Percentiles rank a stretch among this genome's conserved stretches.
Evolutionary conservation across 345 rosid species (phyloP).

Genomic region (Stellera chamaejasme): DNA sequence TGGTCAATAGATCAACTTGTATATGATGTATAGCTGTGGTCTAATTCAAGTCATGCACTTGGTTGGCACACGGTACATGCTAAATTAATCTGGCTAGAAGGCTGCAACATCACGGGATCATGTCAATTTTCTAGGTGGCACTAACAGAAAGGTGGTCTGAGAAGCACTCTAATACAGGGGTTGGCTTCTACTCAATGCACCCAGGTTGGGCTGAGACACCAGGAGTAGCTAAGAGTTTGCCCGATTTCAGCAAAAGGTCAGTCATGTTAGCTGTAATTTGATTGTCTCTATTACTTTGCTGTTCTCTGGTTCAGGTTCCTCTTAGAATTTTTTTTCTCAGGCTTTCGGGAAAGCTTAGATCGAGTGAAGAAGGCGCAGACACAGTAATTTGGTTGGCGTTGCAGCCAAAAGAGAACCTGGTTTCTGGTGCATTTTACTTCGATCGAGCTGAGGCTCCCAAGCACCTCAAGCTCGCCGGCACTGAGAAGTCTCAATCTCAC

Average conservation of each 20-base stretch:
- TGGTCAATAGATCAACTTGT: no score
- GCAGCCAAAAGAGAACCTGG: constrained; percentile 71
- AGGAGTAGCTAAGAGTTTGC: constrained; percentile 67
- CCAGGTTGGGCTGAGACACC: constrained; percentile 97
- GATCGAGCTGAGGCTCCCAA: constrained; percentile 79
- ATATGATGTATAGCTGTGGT: no score
- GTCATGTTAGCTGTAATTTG: background rate
- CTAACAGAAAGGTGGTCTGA: constrained; percentile 77
- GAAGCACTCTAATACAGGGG: constrained; percentile 54
- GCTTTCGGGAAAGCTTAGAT: constrained; percentile 68
- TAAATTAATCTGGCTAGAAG: no score
- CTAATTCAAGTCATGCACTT: no score
- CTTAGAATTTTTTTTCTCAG: constrained; percentile 23
- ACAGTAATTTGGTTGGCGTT: constrained; percentile 74
- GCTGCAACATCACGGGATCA: no score
- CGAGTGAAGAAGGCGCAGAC: constrained; percentile 84
- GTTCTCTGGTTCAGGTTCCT: background rate
- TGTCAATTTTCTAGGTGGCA: constrained; percentile 42
- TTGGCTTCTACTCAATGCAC: constrained; percentile 87
- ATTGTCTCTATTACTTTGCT: no score
- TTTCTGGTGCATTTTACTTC: constrained; percentile 70
- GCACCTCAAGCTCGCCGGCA: constrained; percentile 64
- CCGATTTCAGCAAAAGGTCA: constrained; percentile 48
- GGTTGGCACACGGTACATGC: no score
- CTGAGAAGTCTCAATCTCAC: constrained; percentile 37